phyloP scores from a whole-genome alignment of 495 filamentous ascomycete species.

The Penicillium waksmanii region DNA sequence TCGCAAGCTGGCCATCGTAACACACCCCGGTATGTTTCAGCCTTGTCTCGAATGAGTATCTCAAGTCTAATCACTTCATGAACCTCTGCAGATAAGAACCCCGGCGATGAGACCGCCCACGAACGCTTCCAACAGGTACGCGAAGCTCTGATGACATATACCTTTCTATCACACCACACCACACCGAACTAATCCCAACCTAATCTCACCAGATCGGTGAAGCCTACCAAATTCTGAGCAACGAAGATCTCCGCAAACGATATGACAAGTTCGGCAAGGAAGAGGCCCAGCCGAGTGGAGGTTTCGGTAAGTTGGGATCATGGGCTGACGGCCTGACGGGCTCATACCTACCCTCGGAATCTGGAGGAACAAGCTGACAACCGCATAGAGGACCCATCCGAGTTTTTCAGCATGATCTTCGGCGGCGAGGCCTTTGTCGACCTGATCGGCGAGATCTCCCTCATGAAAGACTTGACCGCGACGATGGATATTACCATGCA shows the following conservation, averaged over 20 bases:
- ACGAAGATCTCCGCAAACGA: constrained; percentile 79
- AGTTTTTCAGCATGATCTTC: constrained; percentile 99
- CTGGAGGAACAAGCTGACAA: background rate
- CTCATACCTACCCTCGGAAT: background rate
- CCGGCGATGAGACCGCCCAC: constrained; percentile 92
- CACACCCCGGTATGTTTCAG: constrained; percentile 61
- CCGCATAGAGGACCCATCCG: constrained; percentile 77
- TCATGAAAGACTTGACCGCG: constrained; percentile 88
- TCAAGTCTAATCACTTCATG: too few relatives aligned
- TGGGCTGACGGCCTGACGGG: background rate
- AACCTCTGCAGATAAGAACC: constrained; percentile 81
- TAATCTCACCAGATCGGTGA: constrained; percentile 73
- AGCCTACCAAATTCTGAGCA: constrained; percentile 95
- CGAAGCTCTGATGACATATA: background rate
- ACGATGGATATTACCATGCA: constrained; percentile 90
- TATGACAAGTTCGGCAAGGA: constrained; percentile 99
- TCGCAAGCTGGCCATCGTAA: constrained; percentile 86
- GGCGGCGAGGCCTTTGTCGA: constrained; percentile 94
- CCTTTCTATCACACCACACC: too few relatives aligned
- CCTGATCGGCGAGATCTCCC: constrained; percentile 86
- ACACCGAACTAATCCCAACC: background rate
- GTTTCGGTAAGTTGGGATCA: constrained; percentile 67
- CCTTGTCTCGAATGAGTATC: background rate
- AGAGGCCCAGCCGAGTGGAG: constrained; percentile 78
- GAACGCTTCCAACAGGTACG: constrained; percentile 84